A percentile compares a stretch with the other conserved stretches of the same genome.
Conservation (phyloP, 2,329 filamentous ascomycete species). For the Exserohilum turcica region DNA sequence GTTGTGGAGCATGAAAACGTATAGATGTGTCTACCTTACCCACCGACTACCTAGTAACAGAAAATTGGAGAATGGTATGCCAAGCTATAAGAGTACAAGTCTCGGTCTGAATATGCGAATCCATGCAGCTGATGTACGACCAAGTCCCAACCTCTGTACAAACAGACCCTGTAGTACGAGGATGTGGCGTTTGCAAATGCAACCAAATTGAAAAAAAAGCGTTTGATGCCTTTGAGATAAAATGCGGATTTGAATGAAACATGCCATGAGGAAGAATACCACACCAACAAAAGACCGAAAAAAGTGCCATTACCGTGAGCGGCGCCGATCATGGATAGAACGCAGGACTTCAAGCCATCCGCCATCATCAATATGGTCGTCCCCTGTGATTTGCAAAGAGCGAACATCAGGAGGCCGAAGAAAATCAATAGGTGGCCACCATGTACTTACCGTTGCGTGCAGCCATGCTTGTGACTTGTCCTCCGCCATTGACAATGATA, state of each 20-base stretch:
- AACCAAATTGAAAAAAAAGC: neutral
- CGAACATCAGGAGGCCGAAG: conserved; percentile 37
- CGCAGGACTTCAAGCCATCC: conserved; percentile 40
- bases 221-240: neutral
- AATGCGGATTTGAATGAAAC: conserved; percentile 8
- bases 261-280: conserved; percentile 22
- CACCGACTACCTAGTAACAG: neutral
- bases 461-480: conserved; percentile 22
- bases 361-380: conserved; percentile 36
- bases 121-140: conserved; percentile 16
- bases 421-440: conserved; percentile 36
- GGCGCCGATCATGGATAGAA: conserved; percentile 31
- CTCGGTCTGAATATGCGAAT: conserved; percentile 9
- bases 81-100: conserved; percentile 5
- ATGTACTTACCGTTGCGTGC: conserved; percentile 43
- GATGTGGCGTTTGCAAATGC: conserved; percentile 1
- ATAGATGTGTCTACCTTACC: neutral
- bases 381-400: conserved; percentile 29
- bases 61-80: conserved; percentile 11
- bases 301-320: conserved; percentile 20
- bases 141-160: conserved; percentile 4
- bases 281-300: conserved; percentile 13
- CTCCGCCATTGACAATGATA: conserved; percentile 37
- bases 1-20: neutral
- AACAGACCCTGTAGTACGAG: conserved; percentile 2